These are phyloP conservation scores for Sporothrix mexicana DNA, from an alignment of 2,329 filamentous ascomycete genomes.

Conservation along the genomic window DNA sequence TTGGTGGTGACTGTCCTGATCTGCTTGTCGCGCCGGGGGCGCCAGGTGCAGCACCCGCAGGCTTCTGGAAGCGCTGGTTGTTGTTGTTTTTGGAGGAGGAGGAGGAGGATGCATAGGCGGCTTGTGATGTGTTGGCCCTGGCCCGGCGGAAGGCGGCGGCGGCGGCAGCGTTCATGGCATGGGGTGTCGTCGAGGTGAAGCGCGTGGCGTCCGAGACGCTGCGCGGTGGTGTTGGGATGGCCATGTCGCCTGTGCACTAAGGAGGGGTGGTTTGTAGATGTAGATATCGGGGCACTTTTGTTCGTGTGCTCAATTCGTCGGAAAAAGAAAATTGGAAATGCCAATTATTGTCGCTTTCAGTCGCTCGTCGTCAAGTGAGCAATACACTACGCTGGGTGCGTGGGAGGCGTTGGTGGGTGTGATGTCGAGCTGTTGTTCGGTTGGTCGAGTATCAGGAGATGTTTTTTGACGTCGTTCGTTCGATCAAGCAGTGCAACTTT, in stretches of 20 bases:
- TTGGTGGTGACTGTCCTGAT: no score
- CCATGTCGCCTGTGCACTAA: conserved; percentile 27
- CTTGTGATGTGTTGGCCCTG: not conserved
- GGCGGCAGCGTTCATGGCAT: conserved; percentile 68
- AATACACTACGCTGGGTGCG: not conserved
- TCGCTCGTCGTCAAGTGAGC: not conserved
- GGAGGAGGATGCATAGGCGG: conserved; percentile 23
- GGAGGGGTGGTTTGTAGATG: not conserved
- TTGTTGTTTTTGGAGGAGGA: conserved; percentile 16
- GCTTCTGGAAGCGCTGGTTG: conserved; percentile 37
- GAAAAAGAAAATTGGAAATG: not conserved
- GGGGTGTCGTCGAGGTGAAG: conserved; percentile 73
- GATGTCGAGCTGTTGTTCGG: not conserved
- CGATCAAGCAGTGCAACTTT: conserved; percentile 14
- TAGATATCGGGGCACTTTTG: no score
- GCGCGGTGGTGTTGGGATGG: conserved; percentile 52
- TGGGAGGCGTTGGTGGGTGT: not conserved
- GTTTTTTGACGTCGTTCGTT: conserved; percentile 6
- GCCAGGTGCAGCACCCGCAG: no score
- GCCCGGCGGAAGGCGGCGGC: conserved; percentile 40
- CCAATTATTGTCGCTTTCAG: not conserved
- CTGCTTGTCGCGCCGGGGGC: no score
- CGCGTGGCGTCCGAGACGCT: conserved; percentile 81
- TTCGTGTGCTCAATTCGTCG: not conserved
- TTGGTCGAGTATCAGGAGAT: conserved; percentile 27